Evolutionary conservation across 345 rosid genomes (phyloP).

Genomic region (Garcia nutans): DNA sequence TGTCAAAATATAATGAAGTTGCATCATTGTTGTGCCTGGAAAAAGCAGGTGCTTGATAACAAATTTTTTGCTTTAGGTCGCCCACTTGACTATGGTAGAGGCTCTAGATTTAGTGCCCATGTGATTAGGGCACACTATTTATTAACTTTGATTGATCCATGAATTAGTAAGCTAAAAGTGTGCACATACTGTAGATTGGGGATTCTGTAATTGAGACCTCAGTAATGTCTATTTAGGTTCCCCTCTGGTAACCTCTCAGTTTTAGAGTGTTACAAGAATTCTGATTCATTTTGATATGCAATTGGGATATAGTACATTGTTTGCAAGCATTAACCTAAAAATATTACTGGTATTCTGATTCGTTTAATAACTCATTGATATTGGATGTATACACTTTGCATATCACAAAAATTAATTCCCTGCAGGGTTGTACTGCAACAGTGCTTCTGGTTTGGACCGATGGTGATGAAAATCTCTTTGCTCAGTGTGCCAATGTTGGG

Average conservation of each 20-base stretch:
- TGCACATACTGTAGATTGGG: not conserved
- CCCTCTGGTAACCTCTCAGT: not conserved
- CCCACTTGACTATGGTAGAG: not conserved
- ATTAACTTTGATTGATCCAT: not conserved
- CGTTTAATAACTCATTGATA: constrained; percentile 3
- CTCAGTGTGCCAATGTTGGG: constrained; percentile 93
- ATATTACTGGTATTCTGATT: not conserved
- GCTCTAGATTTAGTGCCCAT: not conserved
- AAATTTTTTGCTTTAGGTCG: not conserved
- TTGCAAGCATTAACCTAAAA: not conserved
- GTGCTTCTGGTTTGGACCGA: constrained; percentile 83
- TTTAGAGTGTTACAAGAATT: not conserved
- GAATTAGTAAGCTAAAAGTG: not conserved
- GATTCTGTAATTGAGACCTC: constrained; percentile 4
- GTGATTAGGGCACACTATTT: not conserved
- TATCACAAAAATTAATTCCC: constrained; percentile 4
- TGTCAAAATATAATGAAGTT: not conserved
- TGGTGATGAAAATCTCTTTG: constrained; percentile 49
- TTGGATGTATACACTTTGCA: not conserved
- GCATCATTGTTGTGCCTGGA: not conserved
- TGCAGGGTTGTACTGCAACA: constrained; percentile 97
- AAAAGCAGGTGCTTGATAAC: not conserved
- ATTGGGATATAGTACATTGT: not conserved
- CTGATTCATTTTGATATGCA: not conserved
- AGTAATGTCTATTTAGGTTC: not conserved